Percentiles rank a stretch among this genome's conserved stretches.
Evolutionary conservation across 2,329 filamentous ascomycete genomes (phyloP).

Genomic region (Clonostachys sp.): DNA sequence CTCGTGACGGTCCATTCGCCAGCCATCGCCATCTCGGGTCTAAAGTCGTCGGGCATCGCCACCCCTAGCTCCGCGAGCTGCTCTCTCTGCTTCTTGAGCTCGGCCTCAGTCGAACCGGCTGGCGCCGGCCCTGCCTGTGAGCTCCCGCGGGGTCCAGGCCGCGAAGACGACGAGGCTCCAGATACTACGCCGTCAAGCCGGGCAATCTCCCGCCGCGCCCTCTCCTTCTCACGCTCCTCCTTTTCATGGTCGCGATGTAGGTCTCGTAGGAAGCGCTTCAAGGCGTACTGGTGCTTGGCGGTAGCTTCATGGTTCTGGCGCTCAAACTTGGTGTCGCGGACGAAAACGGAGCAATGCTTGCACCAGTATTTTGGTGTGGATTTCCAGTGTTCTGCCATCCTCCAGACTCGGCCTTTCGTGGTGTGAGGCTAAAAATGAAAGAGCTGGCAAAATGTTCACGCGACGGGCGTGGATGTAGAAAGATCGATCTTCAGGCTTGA

Average conservation of each 20-base stretch:
- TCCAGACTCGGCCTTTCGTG: background rate
- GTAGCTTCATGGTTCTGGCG: conserved; percentile 86
- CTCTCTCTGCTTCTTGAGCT: conserved; percentile 78
- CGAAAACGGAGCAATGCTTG: conserved; percentile 88
- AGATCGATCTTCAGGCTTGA: background rate
- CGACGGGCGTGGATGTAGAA: background rate
- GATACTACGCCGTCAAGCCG: conserved; percentile 74
- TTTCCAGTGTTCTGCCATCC: conserved; percentile 98
- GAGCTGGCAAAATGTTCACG: background rate
- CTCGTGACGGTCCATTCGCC: conserved; percentile 81
- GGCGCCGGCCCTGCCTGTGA: background rate
- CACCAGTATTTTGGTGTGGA: conserved; percentile 98
- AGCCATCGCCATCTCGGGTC: conserved; percentile 78
- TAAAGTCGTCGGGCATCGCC: conserved; percentile 72
- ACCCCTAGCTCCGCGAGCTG: conserved; percentile 87
- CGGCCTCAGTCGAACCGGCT: conserved; percentile 38
- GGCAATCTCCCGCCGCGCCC: conserved; percentile 79
- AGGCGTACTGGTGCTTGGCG: conserved; percentile 74
- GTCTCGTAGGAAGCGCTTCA: conserved; percentile 86
- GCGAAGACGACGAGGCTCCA: conserved; percentile 25
- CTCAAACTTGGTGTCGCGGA: conserved; percentile 90
- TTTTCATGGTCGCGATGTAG: conserved; percentile 82
- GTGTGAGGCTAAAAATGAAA: background rate
- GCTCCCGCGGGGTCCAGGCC: background rate
- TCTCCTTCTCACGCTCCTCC: conserved; percentile 75